A percentile compares a stretch with the other conserved stretches of the same genome.
phyloP scores from a whole-genome alignment of 129 eudicot species.

The Scalesia atractyloides region DNA sequence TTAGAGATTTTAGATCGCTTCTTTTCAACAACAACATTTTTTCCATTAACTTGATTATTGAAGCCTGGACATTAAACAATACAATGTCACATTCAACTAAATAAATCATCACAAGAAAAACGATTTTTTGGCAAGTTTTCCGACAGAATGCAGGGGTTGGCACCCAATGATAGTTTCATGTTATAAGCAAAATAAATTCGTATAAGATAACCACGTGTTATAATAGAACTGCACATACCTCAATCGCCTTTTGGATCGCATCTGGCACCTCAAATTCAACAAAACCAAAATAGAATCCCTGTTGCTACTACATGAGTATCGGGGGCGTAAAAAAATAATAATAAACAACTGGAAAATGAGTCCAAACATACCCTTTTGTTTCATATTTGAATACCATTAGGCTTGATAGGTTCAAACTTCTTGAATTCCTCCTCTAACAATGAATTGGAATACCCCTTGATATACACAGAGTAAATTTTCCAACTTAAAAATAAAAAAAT shows the following conservation, averaged over 20 bases:
- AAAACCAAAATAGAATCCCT: constrained; percentile 89
- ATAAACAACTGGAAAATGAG: constrained; percentile 5
- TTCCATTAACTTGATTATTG: constrained; percentile 61
- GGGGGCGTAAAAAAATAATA: background rate
- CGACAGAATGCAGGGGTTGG: background rate
- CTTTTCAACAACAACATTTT: constrained; percentile 67
- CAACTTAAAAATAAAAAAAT: too few species aligned
- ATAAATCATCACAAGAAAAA: background rate
- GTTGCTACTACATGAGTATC: constrained; percentile 51
- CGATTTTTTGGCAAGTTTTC: too few species aligned
- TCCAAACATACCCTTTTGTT: constrained; percentile 58
- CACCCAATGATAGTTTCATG: too few species aligned
- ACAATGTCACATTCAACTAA: background rate
- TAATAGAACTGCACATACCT: constrained; percentile 45
- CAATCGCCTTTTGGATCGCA: constrained; percentile 72
- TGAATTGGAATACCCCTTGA: too few species aligned
- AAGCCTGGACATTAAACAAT: constrained; percentile 49
- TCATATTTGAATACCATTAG: constrained; percentile 81
- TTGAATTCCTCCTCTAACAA: constrained; percentile 67
- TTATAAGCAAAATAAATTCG: background rate
- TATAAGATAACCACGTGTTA: too few species aligned
- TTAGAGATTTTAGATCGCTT: constrained; percentile 77
- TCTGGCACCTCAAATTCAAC: constrained; percentile 86
- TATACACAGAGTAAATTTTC: too few species aligned
- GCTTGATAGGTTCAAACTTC: constrained; percentile 77